phyloP scores from a whole-genome alignment of 169 alveolate genomes.

The Theileria parva region DNA sequence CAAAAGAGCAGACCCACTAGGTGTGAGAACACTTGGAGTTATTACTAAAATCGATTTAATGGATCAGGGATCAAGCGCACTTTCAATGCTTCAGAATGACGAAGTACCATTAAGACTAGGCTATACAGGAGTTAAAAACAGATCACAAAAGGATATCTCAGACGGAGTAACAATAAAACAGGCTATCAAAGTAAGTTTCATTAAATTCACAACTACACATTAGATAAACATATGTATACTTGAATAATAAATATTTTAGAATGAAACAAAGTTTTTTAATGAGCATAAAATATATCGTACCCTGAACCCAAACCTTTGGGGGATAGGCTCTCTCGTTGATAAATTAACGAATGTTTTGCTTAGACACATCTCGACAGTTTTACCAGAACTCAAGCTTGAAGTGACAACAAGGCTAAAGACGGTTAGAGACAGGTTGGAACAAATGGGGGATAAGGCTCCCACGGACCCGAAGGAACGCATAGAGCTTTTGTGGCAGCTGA shows the following conservation, averaged over 20 bases:
- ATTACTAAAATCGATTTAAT: slow-evolving; percentile 95
- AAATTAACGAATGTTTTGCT: slow-evolving; percentile 94
- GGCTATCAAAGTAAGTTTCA: slow-evolving; percentile 79
- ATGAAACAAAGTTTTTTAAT: slow-evolving; percentile 90
- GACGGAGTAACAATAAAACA: slow-evolving; percentile 86
- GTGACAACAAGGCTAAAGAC: slow-evolving; percentile 77
- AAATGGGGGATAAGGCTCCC: slow-evolving; percentile 92
- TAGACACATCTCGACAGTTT: slow-evolving; percentile 92
- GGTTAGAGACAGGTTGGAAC: slow-evolving; percentile 79
- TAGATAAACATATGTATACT: slow-evolving; percentile 20
- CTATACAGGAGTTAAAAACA: slow-evolving; percentile 93
- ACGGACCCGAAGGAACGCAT: slow-evolving; percentile 87
- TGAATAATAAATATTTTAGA: slow-evolving; percentile 23
- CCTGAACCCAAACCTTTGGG: slow-evolving; percentile 89
- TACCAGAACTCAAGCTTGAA: slow-evolving; percentile 95
- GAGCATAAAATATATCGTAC: slow-evolving; percentile 92
- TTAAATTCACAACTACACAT: not conserved
- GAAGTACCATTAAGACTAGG: slow-evolving; percentile 96
- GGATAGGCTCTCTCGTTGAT: slow-evolving; percentile 92
- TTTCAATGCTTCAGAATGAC: slow-evolving; percentile 92
- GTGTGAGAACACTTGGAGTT: slow-evolving; percentile 95
- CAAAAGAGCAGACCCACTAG: slow-evolving; percentile 94
- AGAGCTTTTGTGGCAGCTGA: slow-evolving; percentile 95
- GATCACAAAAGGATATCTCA: slow-evolving; percentile 91
- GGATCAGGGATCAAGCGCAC: slow-evolving; percentile 98